Conservation (phyloP, 108 stramenopile genomes). For the Nitzschia palea region DNA sequence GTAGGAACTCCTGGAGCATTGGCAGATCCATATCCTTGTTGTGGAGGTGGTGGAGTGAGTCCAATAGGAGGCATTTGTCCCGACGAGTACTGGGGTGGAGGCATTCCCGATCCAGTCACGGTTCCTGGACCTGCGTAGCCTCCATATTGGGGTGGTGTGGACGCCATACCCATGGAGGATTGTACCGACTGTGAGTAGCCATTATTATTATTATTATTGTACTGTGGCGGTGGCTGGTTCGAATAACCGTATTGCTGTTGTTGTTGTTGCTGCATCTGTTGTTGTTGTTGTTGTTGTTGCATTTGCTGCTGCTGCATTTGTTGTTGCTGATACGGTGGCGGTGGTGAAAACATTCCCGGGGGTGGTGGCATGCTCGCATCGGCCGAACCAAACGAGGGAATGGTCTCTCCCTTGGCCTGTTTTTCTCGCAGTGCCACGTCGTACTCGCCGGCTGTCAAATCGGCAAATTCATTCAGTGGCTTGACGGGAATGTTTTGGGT, state of each 20-base stretch:
- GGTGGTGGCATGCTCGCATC: neutral
- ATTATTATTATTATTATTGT: neutral
- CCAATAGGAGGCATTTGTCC: too few species aligned
- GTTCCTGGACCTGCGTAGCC: too few species aligned
- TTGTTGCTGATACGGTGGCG: neutral
- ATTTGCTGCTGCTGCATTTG: neutral
- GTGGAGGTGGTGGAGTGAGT: too few species aligned
- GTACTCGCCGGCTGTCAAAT: slow-evolving; percentile 23
- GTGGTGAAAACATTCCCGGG: neutral
- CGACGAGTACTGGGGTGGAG: too few species aligned
- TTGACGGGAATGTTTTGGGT: slow-evolving; percentile 7
- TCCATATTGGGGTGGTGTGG: too few species aligned
- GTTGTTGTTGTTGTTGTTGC: neutral
- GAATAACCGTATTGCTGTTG: neutral
- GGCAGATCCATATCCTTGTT: neutral
- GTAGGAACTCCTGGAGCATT: neutral
- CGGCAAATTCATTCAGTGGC: slow-evolving; percentile 21
- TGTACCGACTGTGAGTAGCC: too few species aligned
- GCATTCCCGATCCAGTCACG: too few species aligned
- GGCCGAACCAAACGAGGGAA: neutral
- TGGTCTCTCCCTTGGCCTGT: neutral
- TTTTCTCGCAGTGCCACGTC: neutral
- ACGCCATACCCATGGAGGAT: too few species aligned
- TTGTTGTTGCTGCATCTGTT: neutral
- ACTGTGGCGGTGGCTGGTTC: neutral